Base-by-base conservation (phyloP, 2,329 filamentous ascomycete genomes). In the Diaporthe aspalathi region DNA sequence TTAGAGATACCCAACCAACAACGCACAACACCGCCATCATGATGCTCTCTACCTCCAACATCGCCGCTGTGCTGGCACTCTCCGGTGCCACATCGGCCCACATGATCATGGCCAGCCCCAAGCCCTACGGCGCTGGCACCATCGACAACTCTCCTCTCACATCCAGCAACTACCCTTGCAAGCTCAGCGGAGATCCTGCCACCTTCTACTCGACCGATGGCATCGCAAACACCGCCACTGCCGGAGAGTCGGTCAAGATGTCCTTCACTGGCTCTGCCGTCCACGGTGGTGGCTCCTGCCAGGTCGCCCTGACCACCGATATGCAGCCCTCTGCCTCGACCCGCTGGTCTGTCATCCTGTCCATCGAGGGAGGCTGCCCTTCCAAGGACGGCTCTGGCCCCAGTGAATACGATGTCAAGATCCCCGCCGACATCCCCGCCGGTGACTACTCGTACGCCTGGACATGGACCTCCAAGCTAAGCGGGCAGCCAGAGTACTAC, bases 401-500 rank as follows among this genome's bases (percentile, higher is more conserved):
- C 67, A 81, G 83, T 16, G 86, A 81, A 70, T 93, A 91, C 81
- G 81, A 87, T 75, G 95, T 95, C 80, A 88, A 84, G 45, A 82
- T 95, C 45, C 93, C 93, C 12, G 80, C 81, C 3, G 89, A 91
- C 74, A 88, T 90, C 1, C 88, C 89, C 38, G 77, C 81, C 72
- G 84, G 81, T 80, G 87, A 90, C 49, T 92, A 90, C 71, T 80
- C 95, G 56, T 88, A 95, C 67, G 89, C 90, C 50, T 95, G 93
- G 93, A 90, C 89, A 40, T 93, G 91, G 91, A 92, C 93, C 83
- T 94, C 94, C 84, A 84, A 90, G 75, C 81, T 92, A 50, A 65
- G 68, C 17, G 93, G 93, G 40, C 94, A 94, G 82, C 88, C 93
- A 56, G 93, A 95, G 80, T 93, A 93, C 88, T 96, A 96, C 87